phyloP scores from a whole-genome alignment of 148 eudicot genomes.

The Cornus controversa region DNA sequence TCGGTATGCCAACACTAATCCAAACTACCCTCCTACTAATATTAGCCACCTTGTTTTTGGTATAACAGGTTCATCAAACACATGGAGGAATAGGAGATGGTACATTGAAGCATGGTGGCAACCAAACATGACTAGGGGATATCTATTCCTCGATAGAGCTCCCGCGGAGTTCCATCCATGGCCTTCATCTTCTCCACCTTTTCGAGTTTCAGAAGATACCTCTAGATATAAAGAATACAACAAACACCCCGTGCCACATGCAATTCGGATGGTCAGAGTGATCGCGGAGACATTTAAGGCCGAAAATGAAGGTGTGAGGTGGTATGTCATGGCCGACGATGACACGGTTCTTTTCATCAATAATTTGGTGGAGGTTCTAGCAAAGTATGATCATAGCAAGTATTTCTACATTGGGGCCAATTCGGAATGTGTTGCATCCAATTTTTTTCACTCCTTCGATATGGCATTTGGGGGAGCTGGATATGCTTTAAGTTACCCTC shows the following conservation, averaged over 20 bases:
- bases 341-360: slow-evolving; percentile 50
- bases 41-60: slow-evolving; percentile 55
- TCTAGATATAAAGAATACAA: slow-evolving; percentile 34
- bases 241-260: slow-evolving; percentile 29
- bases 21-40: slow-evolving; percentile 30
- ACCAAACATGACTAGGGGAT: slow-evolving; percentile 49
- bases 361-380: slow-evolving; percentile 47
- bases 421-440: slow-evolving; percentile 43
- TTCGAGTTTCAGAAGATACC: slow-evolving; percentile 37
- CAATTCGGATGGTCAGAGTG: slow-evolving; percentile 43
- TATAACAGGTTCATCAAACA: slow-evolving; percentile 38
- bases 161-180: slow-evolving; percentile 40
- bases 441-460: slow-evolving; percentile 38
- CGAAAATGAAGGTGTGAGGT: slow-evolving; percentile 41
- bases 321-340: slow-evolving; percentile 67
- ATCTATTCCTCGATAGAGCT: slow-evolving; percentile 46
- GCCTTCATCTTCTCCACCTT: slow-evolving; percentile 48
- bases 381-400: slow-evolving; percentile 52
- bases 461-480: slow-evolving; percentile 87
- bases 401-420: slow-evolving; percentile 58
- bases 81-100: slow-evolving; percentile 34
- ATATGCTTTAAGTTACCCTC: slow-evolving; percentile 72
- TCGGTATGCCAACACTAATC: neutral
- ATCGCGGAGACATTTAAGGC: slow-evolving; percentile 42
- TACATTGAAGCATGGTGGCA: slow-evolving; percentile 71